Conservation (phyloP, 495 filamentous ascomycete genomes). For the Xylaria intraflava region DNA sequence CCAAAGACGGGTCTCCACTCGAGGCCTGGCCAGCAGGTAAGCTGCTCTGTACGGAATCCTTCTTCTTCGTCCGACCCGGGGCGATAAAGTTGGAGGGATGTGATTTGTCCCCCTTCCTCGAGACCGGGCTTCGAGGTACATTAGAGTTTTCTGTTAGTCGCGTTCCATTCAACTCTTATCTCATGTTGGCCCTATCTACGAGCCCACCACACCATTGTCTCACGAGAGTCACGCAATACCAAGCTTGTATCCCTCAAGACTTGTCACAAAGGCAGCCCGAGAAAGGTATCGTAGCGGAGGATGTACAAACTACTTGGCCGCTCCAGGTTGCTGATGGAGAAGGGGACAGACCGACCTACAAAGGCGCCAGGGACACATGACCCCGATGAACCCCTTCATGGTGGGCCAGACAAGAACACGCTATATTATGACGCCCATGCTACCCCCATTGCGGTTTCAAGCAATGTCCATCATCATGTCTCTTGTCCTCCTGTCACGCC, state of each 20-base stretch:
- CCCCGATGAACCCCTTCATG: conserved; percentile 30
- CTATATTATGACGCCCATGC: conserved; percentile 18
- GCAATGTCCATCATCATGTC: conserved; percentile 29
- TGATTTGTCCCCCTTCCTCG: not conserved
- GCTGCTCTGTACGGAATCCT: not conserved
- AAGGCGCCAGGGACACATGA: conserved; percentile 32
- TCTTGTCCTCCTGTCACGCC: conserved; percentile 31
- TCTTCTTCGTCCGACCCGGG: not conserved
- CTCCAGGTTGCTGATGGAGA: conserved; percentile 5
- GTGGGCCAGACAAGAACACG: conserved; percentile 30
- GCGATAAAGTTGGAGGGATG: conserved; percentile 2
- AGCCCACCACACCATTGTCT: conserved; percentile 3
- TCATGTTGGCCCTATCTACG: not conserved
- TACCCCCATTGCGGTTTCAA: conserved; percentile 10
- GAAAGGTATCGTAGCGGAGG: not conserved
- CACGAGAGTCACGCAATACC: not conserved
- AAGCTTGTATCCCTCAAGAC: not conserved
- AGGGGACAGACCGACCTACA: conserved; percentile 13
- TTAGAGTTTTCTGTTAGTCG: not conserved
- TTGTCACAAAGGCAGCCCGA: conserved; percentile 1
- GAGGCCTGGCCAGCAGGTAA: too few species aligned
- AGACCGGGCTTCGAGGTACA: not conserved
- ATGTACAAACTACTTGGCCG: conserved; percentile 12
- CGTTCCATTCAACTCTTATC: not conserved
- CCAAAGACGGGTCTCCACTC: conserved; percentile 1